Evolutionary conservation across 2,329 filamentous ascomycete species (phyloP).

Genomic region (Pseudogymnoascus pannorum): DNA sequence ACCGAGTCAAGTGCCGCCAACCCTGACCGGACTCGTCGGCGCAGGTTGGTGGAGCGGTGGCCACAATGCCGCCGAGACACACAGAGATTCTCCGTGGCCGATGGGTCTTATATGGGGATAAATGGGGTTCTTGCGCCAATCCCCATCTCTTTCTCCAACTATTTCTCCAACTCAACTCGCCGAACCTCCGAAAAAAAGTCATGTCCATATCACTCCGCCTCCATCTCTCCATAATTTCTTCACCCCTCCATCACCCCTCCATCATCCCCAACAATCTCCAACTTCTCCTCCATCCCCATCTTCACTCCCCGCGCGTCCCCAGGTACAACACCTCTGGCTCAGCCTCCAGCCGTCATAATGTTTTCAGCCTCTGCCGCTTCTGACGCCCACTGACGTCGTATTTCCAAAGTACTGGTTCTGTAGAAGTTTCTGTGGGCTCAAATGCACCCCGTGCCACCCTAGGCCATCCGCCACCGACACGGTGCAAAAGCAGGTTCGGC

Average conservation of each 20-base stretch:
- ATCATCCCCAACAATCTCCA: background rate
- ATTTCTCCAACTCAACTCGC: conserved; percentile 3
- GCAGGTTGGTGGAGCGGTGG: background rate
- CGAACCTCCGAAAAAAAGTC: conserved; percentile 6
- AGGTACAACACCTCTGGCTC: background rate
- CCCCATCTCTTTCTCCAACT: background rate
- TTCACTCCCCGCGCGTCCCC: background rate
- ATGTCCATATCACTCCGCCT: background rate
- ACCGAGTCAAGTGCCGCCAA: conserved; percentile 1
- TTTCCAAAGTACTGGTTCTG: background rate
- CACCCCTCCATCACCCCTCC: background rate
- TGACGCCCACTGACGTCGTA: conserved; percentile 3
- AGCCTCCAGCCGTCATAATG: background rate
- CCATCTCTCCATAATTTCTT: conserved; percentile 2
- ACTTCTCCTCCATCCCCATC: too few relatives aligned
- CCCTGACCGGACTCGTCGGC: background rate
- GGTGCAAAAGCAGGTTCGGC: background rate
- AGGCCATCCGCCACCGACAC: conserved; percentile 32
- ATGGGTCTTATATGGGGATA: conserved; percentile 1
- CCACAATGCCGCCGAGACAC: conserved; percentile 7
- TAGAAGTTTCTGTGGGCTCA: conserved; percentile 41
- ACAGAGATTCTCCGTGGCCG: background rate
- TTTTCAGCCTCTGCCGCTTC: conserved; percentile 2
- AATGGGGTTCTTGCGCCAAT: background rate
- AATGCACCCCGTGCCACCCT: conserved; percentile 50